phyloP scores from a whole-genome alignment of 2,329 filamentous ascomycete genomes.

The Penicillium sp. region DNA sequence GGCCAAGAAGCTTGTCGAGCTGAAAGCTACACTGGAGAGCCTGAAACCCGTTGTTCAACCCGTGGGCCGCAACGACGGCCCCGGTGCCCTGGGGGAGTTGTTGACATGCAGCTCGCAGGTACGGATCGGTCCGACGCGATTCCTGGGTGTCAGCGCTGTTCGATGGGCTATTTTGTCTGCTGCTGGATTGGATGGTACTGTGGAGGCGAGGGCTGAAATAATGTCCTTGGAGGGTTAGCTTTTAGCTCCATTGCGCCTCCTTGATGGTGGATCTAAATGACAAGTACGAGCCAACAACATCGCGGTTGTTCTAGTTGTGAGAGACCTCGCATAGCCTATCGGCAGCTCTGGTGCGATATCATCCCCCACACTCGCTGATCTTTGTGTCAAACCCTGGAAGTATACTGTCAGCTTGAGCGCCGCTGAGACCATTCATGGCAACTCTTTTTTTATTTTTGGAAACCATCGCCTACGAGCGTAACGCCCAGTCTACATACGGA shows the following conservation, averaged over 20 bases:
- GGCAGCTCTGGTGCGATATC: too few species aligned
- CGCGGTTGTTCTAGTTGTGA: too few species aligned
- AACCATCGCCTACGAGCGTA: background rate
- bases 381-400: background rate
- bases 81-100: conserved; percentile 61
- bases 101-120: conserved; percentile 63
- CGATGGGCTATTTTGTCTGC: conserved; percentile 69
- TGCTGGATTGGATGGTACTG: conserved; percentile 57
- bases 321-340: too few species aligned
- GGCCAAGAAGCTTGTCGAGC: conserved; percentile 31
- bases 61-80: conserved; percentile 44
- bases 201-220: conserved; percentile 29
- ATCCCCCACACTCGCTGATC: too few species aligned
- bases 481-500: background rate
- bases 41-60: conserved; percentile 51
- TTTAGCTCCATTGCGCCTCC: conserved; percentile 8
- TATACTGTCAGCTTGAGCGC: background rate
- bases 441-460: background rate
- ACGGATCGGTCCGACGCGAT: conserved; percentile 50
- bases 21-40: conserved; percentile 47
- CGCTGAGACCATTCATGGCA: background rate
- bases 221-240: conserved; percentile 12
- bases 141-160: conserved; percentile 65
- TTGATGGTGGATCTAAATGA: background rate
- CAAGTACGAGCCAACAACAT: too few species aligned